Percentiles rank a stretch among this genome's conserved stretches.
Conservation (phyloP, 2,329 filamentous ascomycete genomes). For the Aspergillus fructus region DNA sequence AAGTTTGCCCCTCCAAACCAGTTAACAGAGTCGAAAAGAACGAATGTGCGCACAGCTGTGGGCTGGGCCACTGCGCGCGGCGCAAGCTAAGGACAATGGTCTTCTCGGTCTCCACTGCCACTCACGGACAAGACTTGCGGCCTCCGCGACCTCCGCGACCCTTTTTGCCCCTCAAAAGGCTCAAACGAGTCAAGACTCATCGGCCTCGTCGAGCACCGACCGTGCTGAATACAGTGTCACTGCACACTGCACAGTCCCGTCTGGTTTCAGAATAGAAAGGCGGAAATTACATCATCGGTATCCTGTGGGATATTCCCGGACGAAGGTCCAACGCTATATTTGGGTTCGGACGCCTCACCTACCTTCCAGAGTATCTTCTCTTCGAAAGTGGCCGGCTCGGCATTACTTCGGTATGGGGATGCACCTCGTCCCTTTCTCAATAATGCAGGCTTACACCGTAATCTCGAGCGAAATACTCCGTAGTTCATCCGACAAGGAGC, state of each 20-base stretch:
- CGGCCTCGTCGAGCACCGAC: no score
- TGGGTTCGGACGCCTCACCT: background rate
- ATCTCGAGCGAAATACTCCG: background rate
- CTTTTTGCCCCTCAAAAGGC: background rate
- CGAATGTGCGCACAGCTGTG: background rate
- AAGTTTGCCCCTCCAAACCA: conserved; percentile 10
- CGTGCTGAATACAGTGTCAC: no score
- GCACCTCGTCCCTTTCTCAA: background rate
- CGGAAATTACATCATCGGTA: background rate
- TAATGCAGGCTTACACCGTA: background rate
- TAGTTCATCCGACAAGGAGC: background rate
- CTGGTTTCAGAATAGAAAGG: background rate
- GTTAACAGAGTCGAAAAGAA: background rate
- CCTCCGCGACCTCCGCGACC: background rate
- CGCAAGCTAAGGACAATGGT: background rate
- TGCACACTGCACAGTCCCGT: no score
- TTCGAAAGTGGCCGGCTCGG: background rate
- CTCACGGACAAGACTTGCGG: background rate
- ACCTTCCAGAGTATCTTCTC: background rate
- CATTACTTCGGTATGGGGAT: background rate
- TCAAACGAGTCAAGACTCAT: background rate
- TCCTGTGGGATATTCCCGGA: background rate
- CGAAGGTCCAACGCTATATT: background rate
- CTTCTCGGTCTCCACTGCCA: background rate
- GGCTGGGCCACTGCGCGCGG: background rate